These are phyloP conservation scores for Apiotrichum sp. DNA, from an alignment of 1,284 basidiomycete species.

Conservation along the genomic window DNA sequence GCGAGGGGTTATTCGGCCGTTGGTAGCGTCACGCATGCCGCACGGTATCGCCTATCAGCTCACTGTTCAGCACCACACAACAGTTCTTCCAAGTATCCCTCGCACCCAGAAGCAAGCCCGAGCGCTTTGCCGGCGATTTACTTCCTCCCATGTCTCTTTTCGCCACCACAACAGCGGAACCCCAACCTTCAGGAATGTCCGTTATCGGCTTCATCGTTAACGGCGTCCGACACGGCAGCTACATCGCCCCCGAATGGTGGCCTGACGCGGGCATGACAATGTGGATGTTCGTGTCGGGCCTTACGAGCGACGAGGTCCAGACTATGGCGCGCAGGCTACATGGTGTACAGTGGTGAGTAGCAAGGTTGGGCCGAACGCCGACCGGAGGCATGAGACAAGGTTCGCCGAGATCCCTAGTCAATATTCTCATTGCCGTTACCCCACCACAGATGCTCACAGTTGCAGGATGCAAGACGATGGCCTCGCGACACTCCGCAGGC, in stretches of 20 bases:
- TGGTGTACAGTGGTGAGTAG: conserved; percentile 7
- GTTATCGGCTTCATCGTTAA: conserved; percentile 11
- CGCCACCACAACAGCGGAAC: background rate
- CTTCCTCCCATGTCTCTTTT: background rate
- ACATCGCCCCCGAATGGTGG: conserved; percentile 12
- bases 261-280: conserved; percentile 13
- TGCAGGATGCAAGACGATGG: conserved; percentile 7
- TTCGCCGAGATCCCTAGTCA: too few relatives aligned
- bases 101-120: too few relatives aligned
- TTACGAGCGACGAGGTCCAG: conserved; percentile 1
- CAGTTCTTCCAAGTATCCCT: too few relatives aligned
- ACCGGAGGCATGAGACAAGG: background rate
- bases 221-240: conserved; percentile 7
- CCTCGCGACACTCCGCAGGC: conserved; percentile 4
- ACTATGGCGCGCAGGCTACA: conserved; percentile 3
- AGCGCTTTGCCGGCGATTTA: too few relatives aligned
- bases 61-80: too few relatives aligned
- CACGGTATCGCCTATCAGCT: too few relatives aligned
- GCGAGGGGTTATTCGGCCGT: too few relatives aligned
- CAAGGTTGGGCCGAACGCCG: background rate
- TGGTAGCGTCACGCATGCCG: too few relatives aligned
- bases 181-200: background rate
- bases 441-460: background rate
- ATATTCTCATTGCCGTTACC: too few relatives aligned
- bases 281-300: conserved; percentile 8